Percentiles rank a stretch among this genome's conserved stretches.
Evolutionary conservation across 345 rosid genomes (phyloP).

Genomic region (Rhizophora apiculata): DNA sequence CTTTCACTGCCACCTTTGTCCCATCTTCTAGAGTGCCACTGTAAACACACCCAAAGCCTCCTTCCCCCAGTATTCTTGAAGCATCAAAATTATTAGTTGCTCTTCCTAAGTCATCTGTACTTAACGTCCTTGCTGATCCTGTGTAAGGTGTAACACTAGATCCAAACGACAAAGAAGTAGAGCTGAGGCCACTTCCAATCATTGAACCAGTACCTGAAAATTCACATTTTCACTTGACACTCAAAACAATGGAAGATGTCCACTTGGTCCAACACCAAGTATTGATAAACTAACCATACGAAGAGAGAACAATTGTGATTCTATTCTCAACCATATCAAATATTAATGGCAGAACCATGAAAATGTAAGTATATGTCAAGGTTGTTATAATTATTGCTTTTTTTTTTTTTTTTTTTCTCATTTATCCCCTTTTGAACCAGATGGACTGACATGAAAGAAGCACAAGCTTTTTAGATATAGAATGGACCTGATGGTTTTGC

Average conservation of each 20-base stretch:
- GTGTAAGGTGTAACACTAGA: conserved; percentile 76
- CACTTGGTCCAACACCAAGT: conserved; percentile 3
- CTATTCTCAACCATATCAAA: conserved; percentile 1
- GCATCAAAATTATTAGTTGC: conserved; percentile 73
- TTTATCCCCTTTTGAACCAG: not conserved
- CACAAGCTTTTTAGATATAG: conserved; percentile 2
- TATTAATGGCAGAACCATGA: not conserved
- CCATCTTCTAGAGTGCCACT: conserved; percentile 84
- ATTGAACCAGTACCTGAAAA: conserved; percentile 61
- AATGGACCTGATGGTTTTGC: conserved; percentile 75
- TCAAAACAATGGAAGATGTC: not conserved
- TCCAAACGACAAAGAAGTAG: conserved; percentile 73
- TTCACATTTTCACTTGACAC: not conserved
- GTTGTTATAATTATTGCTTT: not conserved
- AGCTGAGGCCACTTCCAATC: conserved; percentile 65
- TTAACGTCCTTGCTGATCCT: conserved; percentile 88
- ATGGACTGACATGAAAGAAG: not conserved
- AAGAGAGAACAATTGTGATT: conserved; percentile 7
- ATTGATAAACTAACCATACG: not conserved
- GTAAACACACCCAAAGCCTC: conserved; percentile 89
- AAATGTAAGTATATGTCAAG: not conserved
- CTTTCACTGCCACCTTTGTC: conserved; percentile 83
- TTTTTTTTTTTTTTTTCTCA: not conserved
- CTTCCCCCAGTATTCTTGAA: conserved; percentile 83
- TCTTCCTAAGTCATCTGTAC: conserved; percentile 62